Conservation (phyloP, 441 rosid genomes). For the Francoa sonchifolia region DNA sequence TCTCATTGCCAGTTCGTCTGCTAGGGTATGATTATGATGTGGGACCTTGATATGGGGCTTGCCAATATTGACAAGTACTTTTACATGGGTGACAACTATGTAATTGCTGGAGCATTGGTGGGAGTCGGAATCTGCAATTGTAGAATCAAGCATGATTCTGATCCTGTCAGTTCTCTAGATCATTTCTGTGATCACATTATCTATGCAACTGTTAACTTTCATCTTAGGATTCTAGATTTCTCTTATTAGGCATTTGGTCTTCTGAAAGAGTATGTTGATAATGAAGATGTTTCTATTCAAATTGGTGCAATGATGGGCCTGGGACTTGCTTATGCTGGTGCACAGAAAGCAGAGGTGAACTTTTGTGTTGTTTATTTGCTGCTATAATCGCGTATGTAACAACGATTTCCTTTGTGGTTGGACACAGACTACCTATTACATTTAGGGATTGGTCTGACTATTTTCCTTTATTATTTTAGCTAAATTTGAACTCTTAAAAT, state of each 20-base stretch:
- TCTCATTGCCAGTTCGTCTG: constrained; percentile 13
- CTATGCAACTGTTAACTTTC: not conserved
- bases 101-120: constrained; percentile 80
- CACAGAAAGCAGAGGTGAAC: constrained; percentile 69
- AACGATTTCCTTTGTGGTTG: not conserved
- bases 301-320: constrained; percentile 97
- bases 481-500: constrained; percentile 1
- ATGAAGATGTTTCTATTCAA: constrained; percentile 67
- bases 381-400: no score
- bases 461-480: not conserved
- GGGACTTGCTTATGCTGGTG: constrained; percentile 92
- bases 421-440: not conserved
- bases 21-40: constrained; percentile 87
- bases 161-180: constrained; percentile 53
- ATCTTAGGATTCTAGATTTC: constrained; percentile 13
- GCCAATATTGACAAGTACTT: constrained; percentile 85
- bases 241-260: constrained; percentile 75
- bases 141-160: constrained; percentile 71
- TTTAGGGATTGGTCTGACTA: not conserved
- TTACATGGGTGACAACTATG: constrained; percentile 67
- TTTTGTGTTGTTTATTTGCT: constrained; percentile 7
- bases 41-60: constrained; percentile 95
- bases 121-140: constrained; percentile 95
- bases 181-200: not conserved
- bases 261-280: constrained; percentile 48